These are phyloP conservation scores for Fusarium setosum DNA, from an alignment of 2,329 filamentous ascomycete species.

Conservation along the genomic window DNA sequence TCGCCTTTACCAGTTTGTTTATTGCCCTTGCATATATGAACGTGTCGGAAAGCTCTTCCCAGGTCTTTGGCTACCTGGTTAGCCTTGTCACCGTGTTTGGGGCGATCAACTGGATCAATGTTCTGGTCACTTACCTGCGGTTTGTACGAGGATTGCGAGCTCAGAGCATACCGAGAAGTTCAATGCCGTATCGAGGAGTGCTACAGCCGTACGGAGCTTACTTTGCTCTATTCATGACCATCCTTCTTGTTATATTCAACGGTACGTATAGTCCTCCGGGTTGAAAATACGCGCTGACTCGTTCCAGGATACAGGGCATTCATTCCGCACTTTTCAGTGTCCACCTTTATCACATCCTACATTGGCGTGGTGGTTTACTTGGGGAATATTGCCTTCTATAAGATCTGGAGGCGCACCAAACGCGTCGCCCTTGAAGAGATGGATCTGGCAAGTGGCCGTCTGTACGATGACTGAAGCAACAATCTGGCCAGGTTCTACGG, in stretches of 20 bases:
- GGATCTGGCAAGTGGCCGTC: background rate
- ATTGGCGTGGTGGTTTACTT: background rate
- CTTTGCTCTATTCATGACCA: background rate
- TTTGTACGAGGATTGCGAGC: slow-evolving; percentile 56
- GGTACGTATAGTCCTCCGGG: background rate
- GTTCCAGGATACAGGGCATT: background rate
- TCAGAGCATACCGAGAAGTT: background rate
- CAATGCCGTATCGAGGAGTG: background rate
- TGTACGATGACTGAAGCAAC: no score
- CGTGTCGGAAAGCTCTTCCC: background rate
- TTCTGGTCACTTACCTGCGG: background rate
- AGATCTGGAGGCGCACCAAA: background rate
- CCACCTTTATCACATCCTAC: background rate
- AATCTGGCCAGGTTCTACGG: no score
- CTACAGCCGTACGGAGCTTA: background rate
- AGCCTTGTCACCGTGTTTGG: background rate
- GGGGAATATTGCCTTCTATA: background rate
- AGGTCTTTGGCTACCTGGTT: slow-evolving; percentile 2
- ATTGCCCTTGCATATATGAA: background rate
- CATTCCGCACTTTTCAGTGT: background rate
- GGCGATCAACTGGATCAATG: background rate
- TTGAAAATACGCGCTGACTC: no score
- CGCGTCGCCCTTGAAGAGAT: background rate
- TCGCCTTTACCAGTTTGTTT: background rate
- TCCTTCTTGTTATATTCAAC: background rate